Conservation (phyloP, 305 asterid genomes). For the Solanum hybrid region DNA sequence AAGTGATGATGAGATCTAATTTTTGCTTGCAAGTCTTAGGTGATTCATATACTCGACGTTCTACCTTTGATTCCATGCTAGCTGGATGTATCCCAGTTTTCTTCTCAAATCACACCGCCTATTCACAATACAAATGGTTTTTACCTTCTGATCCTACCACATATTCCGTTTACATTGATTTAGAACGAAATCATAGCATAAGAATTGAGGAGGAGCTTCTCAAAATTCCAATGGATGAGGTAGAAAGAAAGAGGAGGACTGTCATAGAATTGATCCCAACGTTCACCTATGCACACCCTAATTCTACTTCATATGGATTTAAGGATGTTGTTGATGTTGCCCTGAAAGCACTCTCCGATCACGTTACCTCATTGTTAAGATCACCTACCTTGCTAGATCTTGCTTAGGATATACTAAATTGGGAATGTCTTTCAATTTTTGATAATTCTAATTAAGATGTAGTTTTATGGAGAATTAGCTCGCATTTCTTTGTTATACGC, state of each 20-base stretch:
- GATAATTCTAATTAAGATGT: not conserved
- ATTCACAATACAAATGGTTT: conserved; percentile 15
- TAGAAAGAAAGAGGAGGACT: conserved; percentile 3
- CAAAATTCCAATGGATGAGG: not conserved
- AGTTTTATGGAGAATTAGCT: not conserved
- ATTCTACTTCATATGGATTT: not conserved
- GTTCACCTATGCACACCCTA: conserved; percentile 8
- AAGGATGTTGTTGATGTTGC: conserved; percentile 14
- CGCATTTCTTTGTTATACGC: not conserved
- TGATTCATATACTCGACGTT: conserved; percentile 15
- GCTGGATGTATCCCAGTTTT: conserved; percentile 19
- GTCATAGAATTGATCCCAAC: conserved; percentile 13
- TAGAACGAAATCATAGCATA: not conserved
- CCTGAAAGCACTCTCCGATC: not conserved
- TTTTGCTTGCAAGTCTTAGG: conserved; percentile 17
- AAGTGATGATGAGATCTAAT: not conserved
- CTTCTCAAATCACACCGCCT: conserved; percentile 5
- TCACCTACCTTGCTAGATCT: not conserved
- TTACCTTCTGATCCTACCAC: conserved; percentile 3
- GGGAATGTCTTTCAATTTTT: not conserved
- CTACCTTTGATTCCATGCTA: conserved; percentile 14
- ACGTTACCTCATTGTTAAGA: not conserved
- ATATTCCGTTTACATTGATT: conserved; percentile 12
- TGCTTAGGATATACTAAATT: not conserved
- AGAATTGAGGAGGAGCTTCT: conserved; percentile 7